phyloP scores from a whole-genome alignment of 1,284 basidiomycete species.

The Leccinum subrobustum region DNA sequence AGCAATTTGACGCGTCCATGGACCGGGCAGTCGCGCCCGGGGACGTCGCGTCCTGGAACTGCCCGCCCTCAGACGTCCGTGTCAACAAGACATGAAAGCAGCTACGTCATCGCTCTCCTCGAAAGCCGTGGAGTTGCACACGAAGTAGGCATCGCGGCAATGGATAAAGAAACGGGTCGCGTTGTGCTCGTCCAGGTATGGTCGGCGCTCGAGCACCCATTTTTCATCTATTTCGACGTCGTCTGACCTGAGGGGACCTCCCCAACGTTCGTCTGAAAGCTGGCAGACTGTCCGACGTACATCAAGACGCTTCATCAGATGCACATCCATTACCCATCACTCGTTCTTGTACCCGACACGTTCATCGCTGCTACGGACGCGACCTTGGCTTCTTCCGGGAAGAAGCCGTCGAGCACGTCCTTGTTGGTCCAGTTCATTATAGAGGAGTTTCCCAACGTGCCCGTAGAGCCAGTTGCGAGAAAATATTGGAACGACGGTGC shows the following conservation, averaged over 20 bases:
- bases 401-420: slow-evolving; percentile 47
- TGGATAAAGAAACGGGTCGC: slow-evolving; percentile 78
- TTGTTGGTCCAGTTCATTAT: slow-evolving; percentile 70
- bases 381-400: slow-evolving; percentile 44
- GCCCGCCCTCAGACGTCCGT: slow-evolving; percentile 62
- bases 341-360: slow-evolving; percentile 79
- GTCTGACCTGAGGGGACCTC: not conserved
- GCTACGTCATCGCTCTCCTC: slow-evolving; percentile 63
- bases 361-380: slow-evolving; percentile 58
- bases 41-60: slow-evolving; percentile 58
- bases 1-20: slow-evolving; percentile 32
- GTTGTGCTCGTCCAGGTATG: slow-evolving; percentile 70
- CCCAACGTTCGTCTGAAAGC: slow-evolving; percentile 40
- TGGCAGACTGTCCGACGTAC: slow-evolving; percentile 82
- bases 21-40: slow-evolving; percentile 46
- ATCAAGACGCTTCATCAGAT: slow-evolving; percentile 88
- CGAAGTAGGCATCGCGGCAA: slow-evolving; percentile 83
- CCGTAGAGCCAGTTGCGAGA: slow-evolving; percentile 67
- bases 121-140: slow-evolving; percentile 74
- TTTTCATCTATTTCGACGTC: not conserved
- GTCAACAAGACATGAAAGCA: slow-evolving; percentile 57
- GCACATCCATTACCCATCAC: slow-evolving; percentile 67
- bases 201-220: not conserved
- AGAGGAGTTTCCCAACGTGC: slow-evolving; percentile 70
- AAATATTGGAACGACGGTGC: slow-evolving; percentile 80